Conservation (phyloP, 2,329 filamentous ascomycete species). For the Cercospora canescens region DNA sequence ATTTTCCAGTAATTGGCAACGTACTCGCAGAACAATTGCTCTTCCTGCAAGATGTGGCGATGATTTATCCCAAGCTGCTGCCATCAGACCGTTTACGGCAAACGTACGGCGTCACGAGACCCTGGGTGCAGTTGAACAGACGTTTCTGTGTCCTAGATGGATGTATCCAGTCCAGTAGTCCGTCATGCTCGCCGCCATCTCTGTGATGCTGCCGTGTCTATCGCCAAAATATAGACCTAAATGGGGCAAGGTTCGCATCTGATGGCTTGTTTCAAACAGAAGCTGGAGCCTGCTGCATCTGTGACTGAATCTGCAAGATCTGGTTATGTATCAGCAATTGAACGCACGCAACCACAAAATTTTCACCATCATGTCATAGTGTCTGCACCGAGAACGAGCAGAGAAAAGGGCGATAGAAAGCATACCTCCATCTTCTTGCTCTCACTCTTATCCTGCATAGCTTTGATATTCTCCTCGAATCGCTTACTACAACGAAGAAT, state of each 20-base stretch:
- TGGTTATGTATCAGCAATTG: slow-evolving; percentile 5
- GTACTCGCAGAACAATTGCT: no score
- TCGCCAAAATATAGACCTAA: not conserved
- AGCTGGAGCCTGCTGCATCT: slow-evolving; percentile 36
- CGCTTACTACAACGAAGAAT: slow-evolving; percentile 53
- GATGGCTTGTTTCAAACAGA: not conserved
- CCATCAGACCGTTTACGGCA: no score
- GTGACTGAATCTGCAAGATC: slow-evolving; percentile 41
- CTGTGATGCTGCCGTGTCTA: not conserved
- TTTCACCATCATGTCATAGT: not conserved
- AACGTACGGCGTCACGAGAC: no score
- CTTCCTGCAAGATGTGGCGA: no score
- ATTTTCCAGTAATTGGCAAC: no score
- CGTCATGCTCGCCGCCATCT: not conserved
- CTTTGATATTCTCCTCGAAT: slow-evolving; percentile 65
- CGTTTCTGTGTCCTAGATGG: no score
- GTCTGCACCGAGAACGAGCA: not conserved
- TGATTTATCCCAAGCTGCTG: no score
- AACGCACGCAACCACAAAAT: no score
- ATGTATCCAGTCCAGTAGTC: no score
- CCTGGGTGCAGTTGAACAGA: no score
- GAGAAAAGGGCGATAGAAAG: not conserved
- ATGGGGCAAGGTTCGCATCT: not conserved
- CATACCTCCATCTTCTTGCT: slow-evolving; percentile 63
- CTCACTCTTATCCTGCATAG: slow-evolving; percentile 64